Conservation (phyloP, 768 basidiomycete genomes). For the Rhizopogon rudus region DNA sequence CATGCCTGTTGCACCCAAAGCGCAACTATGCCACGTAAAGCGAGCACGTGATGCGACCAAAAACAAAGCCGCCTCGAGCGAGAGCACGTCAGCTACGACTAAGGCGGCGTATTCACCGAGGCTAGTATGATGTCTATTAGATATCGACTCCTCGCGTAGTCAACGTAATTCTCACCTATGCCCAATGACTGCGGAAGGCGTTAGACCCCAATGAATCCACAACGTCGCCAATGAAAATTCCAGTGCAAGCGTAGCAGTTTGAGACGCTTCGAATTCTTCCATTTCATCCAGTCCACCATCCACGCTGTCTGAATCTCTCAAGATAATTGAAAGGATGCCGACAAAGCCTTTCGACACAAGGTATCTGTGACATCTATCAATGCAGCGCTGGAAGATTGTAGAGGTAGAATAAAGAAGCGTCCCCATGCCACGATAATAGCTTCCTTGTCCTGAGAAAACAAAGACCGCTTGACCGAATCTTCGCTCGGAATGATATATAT, state of each 20-base stretch:
- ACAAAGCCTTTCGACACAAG: conserved; percentile 46
- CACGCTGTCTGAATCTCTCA: conserved; percentile 11
- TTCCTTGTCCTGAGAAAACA: conserved; percentile 73
- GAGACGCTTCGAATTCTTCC: conserved; percentile 42
- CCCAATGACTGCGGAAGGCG: conserved; percentile 57
- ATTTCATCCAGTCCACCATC: conserved; percentile 16
- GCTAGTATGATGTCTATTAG: conserved; percentile 30
- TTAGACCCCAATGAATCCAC: conserved; percentile 68
- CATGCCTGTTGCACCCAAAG: conserved; percentile 49
- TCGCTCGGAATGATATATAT: conserved; percentile 26
- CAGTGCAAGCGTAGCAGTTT: conserved; percentile 53
- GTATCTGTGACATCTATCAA: conserved; percentile 55
- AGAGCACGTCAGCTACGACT: conserved; percentile 54
- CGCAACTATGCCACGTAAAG: conserved; percentile 50
- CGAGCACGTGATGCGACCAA: conserved; percentile 55
- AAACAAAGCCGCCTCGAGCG: conserved; percentile 49
- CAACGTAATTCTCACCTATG: conserved; percentile 51
- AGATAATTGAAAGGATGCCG: conserved; percentile 44
- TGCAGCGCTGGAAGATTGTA: conserved; percentile 40
- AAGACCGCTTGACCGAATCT: conserved; percentile 41
- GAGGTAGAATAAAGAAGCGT: conserved; percentile 45
- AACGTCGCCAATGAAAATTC: conserved; percentile 58
- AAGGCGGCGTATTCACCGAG: conserved; percentile 75
- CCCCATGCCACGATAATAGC: conserved; percentile 66
- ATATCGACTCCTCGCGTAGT: not conserved